These are phyloP conservation scores for Lodderomyces metapsilosis DNA, from an alignment of 1,139 yeast species.

Conservation along the genomic window DNA sequence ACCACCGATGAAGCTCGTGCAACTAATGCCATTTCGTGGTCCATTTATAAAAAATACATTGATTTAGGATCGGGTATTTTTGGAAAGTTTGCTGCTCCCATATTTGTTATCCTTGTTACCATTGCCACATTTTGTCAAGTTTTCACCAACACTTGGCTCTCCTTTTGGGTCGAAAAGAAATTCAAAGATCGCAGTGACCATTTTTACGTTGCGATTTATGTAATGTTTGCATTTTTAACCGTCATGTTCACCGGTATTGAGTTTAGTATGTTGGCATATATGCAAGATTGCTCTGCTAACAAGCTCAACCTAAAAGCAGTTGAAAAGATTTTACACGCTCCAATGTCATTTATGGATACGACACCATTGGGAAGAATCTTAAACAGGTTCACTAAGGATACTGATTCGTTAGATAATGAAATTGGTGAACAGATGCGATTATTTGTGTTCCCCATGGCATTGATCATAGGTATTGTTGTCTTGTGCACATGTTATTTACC, in stretches of 20 bases:
- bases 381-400: slow-evolving; percentile 56
- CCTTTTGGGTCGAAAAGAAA: slow-evolving; percentile 34
- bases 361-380: slow-evolving; percentile 47
- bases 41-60: slow-evolving; percentile 34
- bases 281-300: slow-evolving; percentile 46
- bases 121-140: slow-evolving; percentile 38
- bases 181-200: slow-evolving; percentile 23
- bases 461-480: slow-evolving; percentile 41
- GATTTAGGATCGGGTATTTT: slow-evolving; percentile 41
- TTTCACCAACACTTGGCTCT: slow-evolving; percentile 43
- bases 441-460: slow-evolving; percentile 39
- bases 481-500: slow-evolving; percentile 46
- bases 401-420: slow-evolving; percentile 48
- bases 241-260: slow-evolving; percentile 50
- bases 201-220: slow-evolving; percentile 35
- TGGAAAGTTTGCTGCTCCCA: slow-evolving; percentile 28
- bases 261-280: slow-evolving; percentile 54
- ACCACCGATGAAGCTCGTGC: slow-evolving; percentile 39
- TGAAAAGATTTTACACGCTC: slow-evolving; percentile 38
- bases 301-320: slow-evolving; percentile 38
- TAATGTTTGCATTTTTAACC: slow-evolving; percentile 36
- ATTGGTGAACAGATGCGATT: slow-evolving; percentile 45
- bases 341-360: slow-evolving; percentile 46
- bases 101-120: slow-evolving; percentile 37
- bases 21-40: slow-evolving; percentile 40